Evolutionary conservation across 164 flowering plant species (phyloP), one percentile per base, ranked within the genome.

Genomic region (Akebia trifoliata): DNA sequence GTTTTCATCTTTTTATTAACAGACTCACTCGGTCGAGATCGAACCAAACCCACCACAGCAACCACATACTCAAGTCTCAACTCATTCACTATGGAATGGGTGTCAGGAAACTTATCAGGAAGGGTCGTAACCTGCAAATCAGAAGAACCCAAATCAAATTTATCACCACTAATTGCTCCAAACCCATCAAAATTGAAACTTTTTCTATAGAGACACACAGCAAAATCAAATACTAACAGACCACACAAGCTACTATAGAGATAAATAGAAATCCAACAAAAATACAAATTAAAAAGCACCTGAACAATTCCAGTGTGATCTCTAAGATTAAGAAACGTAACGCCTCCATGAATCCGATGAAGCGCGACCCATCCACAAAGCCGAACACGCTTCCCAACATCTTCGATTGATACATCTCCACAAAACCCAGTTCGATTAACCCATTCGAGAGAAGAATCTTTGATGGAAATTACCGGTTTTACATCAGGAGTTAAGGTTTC

Each of bases 281-380:
- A n/a, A 38, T 20, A 37, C 26, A 30, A 42, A 38, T 14, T 29
- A 38, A 39, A 22, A 54, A 9, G 0, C 0, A 72, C 98, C 93
- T 92, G 98, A 56, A 92, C 81, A 46, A 80, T 74, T 29, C 98
- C 98, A 20, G 95, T 79, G 34, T 87, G 89, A 65, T 92, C 98
- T 53, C 98, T 72, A 32, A 92, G 84, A 68, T 80, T 84, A 44
- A 89, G 57, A 57, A 92, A 92, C n/a, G 95, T 89, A 50, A 92
- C 81, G 8, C 93, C 93, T 6, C 96, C 96, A 37, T 92, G 98
- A 69, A 82, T 72, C 32, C 98, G 76, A 59, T 89, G 98, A 39
- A 85, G 81, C 10, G 93, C 98, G 28, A 92, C 96, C 98, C 98
- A 92, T 35, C 98, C 98, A 59, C 98, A 86, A 14, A 92, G 79